These are phyloP conservation scores for Psilocybe azurescens DNA, from an alignment of 768 basidiomycete genomes.

Conservation along the genomic window DNA sequence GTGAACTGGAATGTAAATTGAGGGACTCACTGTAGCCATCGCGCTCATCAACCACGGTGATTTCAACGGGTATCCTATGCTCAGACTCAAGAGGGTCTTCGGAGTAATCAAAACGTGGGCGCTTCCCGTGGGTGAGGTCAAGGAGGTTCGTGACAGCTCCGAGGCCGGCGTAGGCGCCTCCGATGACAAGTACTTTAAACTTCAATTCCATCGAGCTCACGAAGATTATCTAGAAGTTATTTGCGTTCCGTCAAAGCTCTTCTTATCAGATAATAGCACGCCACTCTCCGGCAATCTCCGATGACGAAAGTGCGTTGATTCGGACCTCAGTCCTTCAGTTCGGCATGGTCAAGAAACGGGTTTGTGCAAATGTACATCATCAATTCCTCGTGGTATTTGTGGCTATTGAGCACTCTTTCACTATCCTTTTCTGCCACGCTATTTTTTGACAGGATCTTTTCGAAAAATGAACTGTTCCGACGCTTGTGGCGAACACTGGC, in stretches of 20 bases:
- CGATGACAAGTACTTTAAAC: slow-evolving; percentile 3
- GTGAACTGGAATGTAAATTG: not conserved
- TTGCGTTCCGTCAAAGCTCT: not conserved
- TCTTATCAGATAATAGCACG: not conserved
- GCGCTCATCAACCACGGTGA: not conserved
- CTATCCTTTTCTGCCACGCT: too few species aligned
- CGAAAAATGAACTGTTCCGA: too few species aligned
- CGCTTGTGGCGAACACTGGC: too few species aligned
- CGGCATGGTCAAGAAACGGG: too few species aligned
- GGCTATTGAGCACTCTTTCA: too few species aligned
- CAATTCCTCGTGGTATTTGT: too few species aligned
- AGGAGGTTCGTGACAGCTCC: not conserved
- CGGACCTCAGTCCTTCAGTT: too few species aligned
- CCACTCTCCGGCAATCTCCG: not conserved
- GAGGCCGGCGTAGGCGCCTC: not conserved
- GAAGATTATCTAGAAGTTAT: not conserved
- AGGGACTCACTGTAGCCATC: not conserved
- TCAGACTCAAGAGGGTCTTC: not conserved
- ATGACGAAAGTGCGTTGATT: too few species aligned
- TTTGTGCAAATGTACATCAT: too few species aligned
- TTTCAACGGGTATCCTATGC: not conserved
- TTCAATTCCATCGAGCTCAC: not conserved
- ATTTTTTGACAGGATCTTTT: too few species aligned
- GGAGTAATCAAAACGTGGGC: not conserved
- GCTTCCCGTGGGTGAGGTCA: not conserved